Conservation (phyloP, 2,329 filamentous ascomycete genomes). For the Colletotrichum sp. region DNA sequence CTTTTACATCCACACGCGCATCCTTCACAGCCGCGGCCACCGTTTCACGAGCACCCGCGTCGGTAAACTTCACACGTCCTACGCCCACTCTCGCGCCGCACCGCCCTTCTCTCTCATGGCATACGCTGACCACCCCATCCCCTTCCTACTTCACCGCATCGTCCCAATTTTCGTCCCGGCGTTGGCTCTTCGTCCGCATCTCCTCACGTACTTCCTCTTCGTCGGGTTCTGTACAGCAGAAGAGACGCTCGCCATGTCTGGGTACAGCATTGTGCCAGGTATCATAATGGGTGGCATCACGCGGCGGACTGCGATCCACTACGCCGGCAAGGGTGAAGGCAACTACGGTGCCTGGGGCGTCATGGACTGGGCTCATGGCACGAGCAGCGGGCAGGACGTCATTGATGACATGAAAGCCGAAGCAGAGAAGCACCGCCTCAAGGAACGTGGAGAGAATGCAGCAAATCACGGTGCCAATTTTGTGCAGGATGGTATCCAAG, state of each 20-base stretch:
- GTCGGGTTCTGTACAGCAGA: constrained; percentile 67
- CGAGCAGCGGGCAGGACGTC: constrained; percentile 54
- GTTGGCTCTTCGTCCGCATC: constrained; percentile 68
- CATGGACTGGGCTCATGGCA: constrained; percentile 66
- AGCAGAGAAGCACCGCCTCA: constrained; percentile 60
- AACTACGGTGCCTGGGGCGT: constrained; percentile 69
- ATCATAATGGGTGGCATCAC: constrained; percentile 58
- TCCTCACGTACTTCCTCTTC: constrained; percentile 74
- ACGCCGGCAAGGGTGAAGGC: constrained; percentile 57
- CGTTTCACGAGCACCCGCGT: constrained; percentile 30
- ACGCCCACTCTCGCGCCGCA: constrained; percentile 57
- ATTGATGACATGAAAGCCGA: constrained; percentile 60
- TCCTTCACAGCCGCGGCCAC: constrained; percentile 62
- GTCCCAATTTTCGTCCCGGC: constrained; percentile 71
- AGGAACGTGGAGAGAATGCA: constrained; percentile 42
- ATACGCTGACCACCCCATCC: constrained; percentile 71
- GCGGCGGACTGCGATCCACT: constrained; percentile 55
- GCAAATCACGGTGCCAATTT: constrained; percentile 34
- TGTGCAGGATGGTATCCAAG: constrained; percentile 34
- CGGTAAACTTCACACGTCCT: constrained; percentile 45
- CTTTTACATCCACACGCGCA: constrained; percentile 76
- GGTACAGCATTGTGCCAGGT: constrained; percentile 65
- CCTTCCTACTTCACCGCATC: constrained; percentile 67
- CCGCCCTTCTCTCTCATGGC: constrained; percentile 67
- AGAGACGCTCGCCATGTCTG: constrained; percentile 70